A percentile compares a stretch with the other conserved stretches of the same genome.
phyloP scores from a whole-genome alignment of 2,329 filamentous ascomycete species.

The Macrophomina phaseolina region DNA sequence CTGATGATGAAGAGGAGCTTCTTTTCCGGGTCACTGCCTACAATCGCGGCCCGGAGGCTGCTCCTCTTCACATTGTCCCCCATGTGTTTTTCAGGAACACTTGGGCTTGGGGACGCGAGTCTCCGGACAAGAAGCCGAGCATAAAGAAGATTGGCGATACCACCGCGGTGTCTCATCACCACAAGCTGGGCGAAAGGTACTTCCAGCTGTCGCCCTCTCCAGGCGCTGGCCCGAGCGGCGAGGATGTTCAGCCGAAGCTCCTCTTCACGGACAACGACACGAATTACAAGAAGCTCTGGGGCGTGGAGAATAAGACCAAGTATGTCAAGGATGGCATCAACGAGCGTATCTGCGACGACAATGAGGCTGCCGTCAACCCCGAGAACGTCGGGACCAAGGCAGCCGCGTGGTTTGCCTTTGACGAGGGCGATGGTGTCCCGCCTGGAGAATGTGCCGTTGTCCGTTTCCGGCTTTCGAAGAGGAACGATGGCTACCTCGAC shows the following conservation, averaged over 20 bases:
- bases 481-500: slow-evolving; percentile 78
- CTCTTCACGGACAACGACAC: slow-evolving; percentile 97
- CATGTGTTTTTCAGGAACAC: slow-evolving; percentile 98
- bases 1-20: slow-evolving; percentile 88
- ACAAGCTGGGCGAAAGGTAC: slow-evolving; percentile 81
- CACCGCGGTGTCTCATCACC: slow-evolving; percentile 77
- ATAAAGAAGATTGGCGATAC: slow-evolving; percentile 71
- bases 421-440: slow-evolving; percentile 83
- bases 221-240: slow-evolving; percentile 75
- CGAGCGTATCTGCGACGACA: slow-evolving; percentile 78
- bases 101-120: slow-evolving; percentile 90
- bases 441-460: slow-evolving; percentile 95
- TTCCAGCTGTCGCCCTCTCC: slow-evolving; percentile 88
- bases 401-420: slow-evolving; percentile 90
- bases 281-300: slow-evolving; percentile 79
- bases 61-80: slow-evolving; percentile 89
- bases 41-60: slow-evolving; percentile 90
- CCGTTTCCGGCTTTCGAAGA: slow-evolving; percentile 83
- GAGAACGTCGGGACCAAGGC: slow-evolving; percentile 81
- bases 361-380: slow-evolving; percentile 84
- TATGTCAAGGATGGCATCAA: slow-evolving; percentile 98
- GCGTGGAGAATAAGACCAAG: slow-evolving; percentile 72
- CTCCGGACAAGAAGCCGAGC: slow-evolving; percentile 77
- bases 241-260: slow-evolving; percentile 83
- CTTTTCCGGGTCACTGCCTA: slow-evolving; percentile 94